A percentile compares a stretch with the other conserved stretches of the same genome.
Conservation (phyloP, 768 basidiomycete genomes). For the Rhodosporidiobolus odoratus region DNA sequence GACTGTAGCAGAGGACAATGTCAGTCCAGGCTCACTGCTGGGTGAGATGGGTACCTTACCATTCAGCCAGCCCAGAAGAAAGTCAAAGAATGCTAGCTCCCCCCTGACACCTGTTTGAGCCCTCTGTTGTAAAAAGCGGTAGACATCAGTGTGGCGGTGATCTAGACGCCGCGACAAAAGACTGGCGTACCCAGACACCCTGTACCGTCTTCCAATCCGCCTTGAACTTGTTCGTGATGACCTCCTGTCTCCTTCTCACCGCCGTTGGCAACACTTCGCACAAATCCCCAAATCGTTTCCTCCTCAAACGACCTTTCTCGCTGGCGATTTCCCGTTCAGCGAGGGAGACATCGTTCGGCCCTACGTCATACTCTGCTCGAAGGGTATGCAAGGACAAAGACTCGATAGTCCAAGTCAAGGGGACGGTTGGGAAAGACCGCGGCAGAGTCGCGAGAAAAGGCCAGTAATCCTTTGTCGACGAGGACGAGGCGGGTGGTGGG, state of each 20-base stretch:
- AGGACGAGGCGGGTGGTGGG: slow-evolving; percentile 46
- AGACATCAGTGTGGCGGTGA: not conserved
- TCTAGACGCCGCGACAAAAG: not conserved
- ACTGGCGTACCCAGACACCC: slow-evolving; percentile 39
- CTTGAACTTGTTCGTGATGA: slow-evolving; percentile 54
- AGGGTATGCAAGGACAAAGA: slow-evolving; percentile 9
- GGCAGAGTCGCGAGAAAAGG: slow-evolving; percentile 79
- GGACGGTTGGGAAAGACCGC: slow-evolving; percentile 66
- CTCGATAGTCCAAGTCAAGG: slow-evolving; percentile 62
- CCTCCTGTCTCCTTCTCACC: slow-evolving; percentile 50
- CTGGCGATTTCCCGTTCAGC: slow-evolving; percentile 41
- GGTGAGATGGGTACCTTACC: slow-evolving; percentile 52
- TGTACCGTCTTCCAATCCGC: slow-evolving; percentile 54
- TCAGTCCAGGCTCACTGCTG: slow-evolving; percentile 25
- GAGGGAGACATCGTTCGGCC: slow-evolving; percentile 35
- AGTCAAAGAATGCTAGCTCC: slow-evolving; percentile 50
- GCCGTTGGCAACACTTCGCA: slow-evolving; percentile 55
- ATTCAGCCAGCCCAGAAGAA: slow-evolving; percentile 87
- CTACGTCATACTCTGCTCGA: not conserved
- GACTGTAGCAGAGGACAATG: slow-evolving; percentile 52
- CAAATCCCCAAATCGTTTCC: slow-evolving; percentile 44
- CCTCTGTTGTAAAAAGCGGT: not conserved
- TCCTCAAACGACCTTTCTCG: not conserved
- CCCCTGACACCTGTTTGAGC: slow-evolving; percentile 25
- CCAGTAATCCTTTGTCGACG: slow-evolving; percentile 39